These are phyloP conservation scores for Bipolaris sorokiniana DNA, from an alignment of 2,329 filamentous ascomycete genomes.

Conservation along the genomic window DNA sequence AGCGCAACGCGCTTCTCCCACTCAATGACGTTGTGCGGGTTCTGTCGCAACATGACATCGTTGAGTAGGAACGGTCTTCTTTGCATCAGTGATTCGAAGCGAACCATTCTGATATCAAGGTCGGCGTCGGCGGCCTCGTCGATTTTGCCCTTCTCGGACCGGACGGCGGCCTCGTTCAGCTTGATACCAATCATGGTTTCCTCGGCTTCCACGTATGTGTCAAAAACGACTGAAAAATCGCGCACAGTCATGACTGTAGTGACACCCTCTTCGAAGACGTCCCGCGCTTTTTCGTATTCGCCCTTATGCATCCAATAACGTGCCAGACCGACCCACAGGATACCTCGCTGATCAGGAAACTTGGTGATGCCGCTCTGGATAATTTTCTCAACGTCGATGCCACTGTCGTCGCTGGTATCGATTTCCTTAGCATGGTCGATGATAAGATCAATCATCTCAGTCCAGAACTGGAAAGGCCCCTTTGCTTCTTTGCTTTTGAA, in stretches of 20 bases:
- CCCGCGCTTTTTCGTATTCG: constrained; percentile 88
- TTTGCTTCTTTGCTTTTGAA: constrained; percentile 94
- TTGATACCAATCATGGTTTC: constrained; percentile 91
- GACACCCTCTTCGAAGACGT: constrained; percentile 94
- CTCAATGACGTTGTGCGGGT: constrained; percentile 93
- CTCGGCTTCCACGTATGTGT: constrained; percentile 95
- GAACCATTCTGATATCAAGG: constrained; percentile 94
- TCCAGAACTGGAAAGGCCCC: constrained; percentile 96
- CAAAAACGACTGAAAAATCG: constrained; percentile 95
- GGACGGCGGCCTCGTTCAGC: constrained; percentile 83
- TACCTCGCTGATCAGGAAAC: constrained; percentile 92
- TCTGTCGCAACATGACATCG: constrained; percentile 92
- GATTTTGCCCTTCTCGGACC: constrained; percentile 76
- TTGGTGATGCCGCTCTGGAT: constrained; percentile 88
- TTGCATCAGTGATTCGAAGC: constrained; percentile 98
- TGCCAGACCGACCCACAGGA: constrained; percentile 91
- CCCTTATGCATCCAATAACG: constrained; percentile 96
- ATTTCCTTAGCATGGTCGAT: constrained; percentile 90
- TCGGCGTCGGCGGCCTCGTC: constrained; percentile 91
- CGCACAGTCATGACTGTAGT: constrained; percentile 98
- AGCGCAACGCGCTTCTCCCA: constrained; percentile 97
- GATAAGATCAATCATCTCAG: constrained; percentile 92
- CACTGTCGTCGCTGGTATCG: constrained; percentile 77
- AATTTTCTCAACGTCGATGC: constrained; percentile 89
- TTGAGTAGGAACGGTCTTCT: constrained; percentile 94